Evolutionary conservation across 257 asterid species (phyloP), one percentile per base, ranked within the genome.

Genomic region (Buddleja alternifolia): DNA sequence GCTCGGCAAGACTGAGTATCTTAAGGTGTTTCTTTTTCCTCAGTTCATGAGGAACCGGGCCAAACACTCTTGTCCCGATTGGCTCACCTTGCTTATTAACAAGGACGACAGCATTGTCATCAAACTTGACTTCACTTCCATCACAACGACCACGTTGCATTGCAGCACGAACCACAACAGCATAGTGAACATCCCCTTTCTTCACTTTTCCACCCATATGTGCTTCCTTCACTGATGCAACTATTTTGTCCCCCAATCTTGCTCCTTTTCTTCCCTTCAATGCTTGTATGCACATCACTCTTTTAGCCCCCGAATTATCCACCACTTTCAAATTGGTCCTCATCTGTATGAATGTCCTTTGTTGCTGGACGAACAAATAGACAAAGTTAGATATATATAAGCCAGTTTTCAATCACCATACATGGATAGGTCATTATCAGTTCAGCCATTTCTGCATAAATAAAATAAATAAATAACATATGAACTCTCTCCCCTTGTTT

Each of bases 21-120:
- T 94, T 91, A 80, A 89, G 88, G 71, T 91, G 99, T 83, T 94
- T 94, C 84, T 89, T 91, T 74, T 83, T 91, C 89, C 97, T 87
- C 70, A 94, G 73, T 78, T 94, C 97, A 52, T 94, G 97, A 17
- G 99, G 96, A 12, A 94, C 99, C 0, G 96, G 99, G 16, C 97
- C 97, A 47, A 89, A 84, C 29, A 94, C 99, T 53, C 97, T 67
- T n/a, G 97, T 94, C 14, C 96, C 97, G 1, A 94, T 93, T 15
- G 97, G 97, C 76, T 93, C 97, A 1, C 95, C 90, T 73, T 94
- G 92, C 82, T 90, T 93, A 67, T 91, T 89, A 67, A 94, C 76
- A 32, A 94, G 95, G 1, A 94, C 97, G 7, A 79, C 93, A 0
- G 96, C 99, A 25, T 94, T 94, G 74, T 94, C 97, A 19, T 94